These are phyloP conservation scores for Daldinia caldariorum DNA, from an alignment of 495 filamentous ascomycete genomes.

Conservation along the genomic window DNA sequence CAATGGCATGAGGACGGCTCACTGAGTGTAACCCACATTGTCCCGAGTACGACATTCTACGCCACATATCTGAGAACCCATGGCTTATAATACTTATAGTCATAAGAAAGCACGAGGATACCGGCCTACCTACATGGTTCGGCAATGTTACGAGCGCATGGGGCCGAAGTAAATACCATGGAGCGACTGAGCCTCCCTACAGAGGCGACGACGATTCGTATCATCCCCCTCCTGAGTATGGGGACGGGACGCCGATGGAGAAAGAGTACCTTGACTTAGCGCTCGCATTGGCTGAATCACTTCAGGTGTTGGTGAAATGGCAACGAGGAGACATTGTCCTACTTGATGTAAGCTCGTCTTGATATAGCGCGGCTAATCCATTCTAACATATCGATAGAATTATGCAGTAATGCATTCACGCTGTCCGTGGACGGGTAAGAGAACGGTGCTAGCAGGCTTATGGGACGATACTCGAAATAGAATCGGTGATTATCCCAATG, in stretches of 20 bases:
- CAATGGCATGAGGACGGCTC: constrained; percentile 44
- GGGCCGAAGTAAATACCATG: constrained; percentile 37
- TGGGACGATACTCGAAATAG: constrained; percentile 36
- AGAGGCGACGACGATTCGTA: constrained; percentile 43
- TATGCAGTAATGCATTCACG: constrained; percentile 47
- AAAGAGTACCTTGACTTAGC: constrained; percentile 43
- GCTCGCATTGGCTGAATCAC: constrained; percentile 37
- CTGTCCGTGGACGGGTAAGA: constrained; percentile 39
- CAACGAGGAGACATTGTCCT: constrained; percentile 28
- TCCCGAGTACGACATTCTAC: constrained; percentile 33
- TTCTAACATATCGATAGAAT: constrained; percentile 31
- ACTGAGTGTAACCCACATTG: constrained; percentile 43
- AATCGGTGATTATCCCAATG: constrained; percentile 22
- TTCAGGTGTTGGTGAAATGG: constrained; percentile 38
- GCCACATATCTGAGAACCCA: not conserved
- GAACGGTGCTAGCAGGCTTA: constrained; percentile 40
- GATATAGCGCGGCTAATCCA: not conserved
- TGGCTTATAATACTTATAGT: constrained; percentile 20
- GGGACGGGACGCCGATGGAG: constrained; percentile 40
- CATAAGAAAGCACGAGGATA: constrained; percentile 39
- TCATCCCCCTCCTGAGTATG: constrained; percentile 44
- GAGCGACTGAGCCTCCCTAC: constrained; percentile 42
- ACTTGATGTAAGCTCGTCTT: constrained; percentile 26
- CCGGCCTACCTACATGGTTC: constrained; percentile 42
- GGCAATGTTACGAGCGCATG: constrained; percentile 44